Percentiles rank a stretch among this genome's conserved stretches.
Conservation (phyloP, 176 grass and related monocot species). For the Phoenix dactylifera region DNA sequence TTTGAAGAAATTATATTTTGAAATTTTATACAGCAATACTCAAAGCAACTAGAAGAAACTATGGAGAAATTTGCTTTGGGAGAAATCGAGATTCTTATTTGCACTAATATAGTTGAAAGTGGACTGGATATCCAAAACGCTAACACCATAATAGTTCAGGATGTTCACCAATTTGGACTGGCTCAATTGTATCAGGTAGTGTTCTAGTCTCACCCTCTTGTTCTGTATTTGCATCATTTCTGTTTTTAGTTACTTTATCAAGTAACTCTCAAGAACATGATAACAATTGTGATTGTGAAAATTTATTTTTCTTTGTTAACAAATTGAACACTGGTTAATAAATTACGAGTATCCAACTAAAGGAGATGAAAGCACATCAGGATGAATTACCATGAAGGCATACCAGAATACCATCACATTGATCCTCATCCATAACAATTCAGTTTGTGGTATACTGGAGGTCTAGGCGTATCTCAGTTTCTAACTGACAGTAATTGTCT, state of each 20-base stretch:
- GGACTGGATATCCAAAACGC: conserved; percentile 92
- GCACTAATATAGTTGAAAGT: conserved; percentile 96
- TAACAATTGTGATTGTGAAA: too few species aligned
- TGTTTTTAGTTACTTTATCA: background rate
- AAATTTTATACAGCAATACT: conserved; percentile 41
- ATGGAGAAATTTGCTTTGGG: conserved; percentile 77
- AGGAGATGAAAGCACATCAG: too few species aligned
- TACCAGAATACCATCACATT: too few species aligned
- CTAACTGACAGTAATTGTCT: too few species aligned
- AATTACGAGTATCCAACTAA: too few species aligned
- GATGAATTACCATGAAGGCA: too few species aligned
- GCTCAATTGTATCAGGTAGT: conserved; percentile 87
- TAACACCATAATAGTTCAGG: conserved; percentile 84
- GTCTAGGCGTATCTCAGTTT: too few species aligned
- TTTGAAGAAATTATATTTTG: conserved; percentile 1
- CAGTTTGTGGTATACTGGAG: too few species aligned
- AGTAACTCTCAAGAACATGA: too few species aligned
- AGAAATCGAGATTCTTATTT: conserved; percentile 76
- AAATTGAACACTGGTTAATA: too few species aligned
- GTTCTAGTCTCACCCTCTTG: background rate
- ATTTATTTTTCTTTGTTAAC: too few species aligned
- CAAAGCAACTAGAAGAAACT: conserved; percentile 56
- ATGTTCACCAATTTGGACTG: conserved; percentile 80
- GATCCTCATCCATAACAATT: too few species aligned
- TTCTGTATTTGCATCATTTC: background rate